Evolutionary conservation across 2,329 filamentous ascomycete genomes (phyloP).

Genomic region (Phialophora macrospora): DNA sequence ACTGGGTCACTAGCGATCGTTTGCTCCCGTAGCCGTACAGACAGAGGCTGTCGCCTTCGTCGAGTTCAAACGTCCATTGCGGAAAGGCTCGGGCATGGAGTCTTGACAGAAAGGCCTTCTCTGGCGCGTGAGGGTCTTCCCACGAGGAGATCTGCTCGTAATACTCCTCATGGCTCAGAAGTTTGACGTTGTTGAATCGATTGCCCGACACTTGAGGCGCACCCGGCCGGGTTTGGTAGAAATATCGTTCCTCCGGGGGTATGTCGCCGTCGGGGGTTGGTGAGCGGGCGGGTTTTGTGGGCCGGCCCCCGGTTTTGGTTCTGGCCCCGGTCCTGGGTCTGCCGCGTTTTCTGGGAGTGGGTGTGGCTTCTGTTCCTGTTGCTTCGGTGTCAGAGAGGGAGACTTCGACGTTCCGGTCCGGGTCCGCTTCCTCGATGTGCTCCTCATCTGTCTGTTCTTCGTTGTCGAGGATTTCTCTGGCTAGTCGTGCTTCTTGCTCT

Average conservation of each 20-base stretch:
- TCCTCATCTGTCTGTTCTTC: conserved; percentile 43
- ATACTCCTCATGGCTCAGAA: conserved; percentile 92
- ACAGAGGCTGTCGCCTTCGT: conserved; percentile 85
- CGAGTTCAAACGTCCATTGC: conserved; percentile 91
- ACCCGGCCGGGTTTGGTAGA: conserved; percentile 86
- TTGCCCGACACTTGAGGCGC: conserved; percentile 84
- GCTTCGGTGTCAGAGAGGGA: conserved; percentile 41
- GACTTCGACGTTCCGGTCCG: conserved; percentile 43
- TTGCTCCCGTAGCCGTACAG: conserved; percentile 95
- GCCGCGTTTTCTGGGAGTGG: conserved; percentile 61
- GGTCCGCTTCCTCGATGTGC: conserved; percentile 41
- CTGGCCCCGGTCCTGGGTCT: conserved; percentile 58
- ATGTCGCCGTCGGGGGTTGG: conserved; percentile 81
- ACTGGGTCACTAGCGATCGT: conserved; percentile 71
- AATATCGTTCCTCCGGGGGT: conserved; percentile 88
- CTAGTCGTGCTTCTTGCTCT: conserved; percentile 67
- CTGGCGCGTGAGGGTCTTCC: conserved; percentile 70
- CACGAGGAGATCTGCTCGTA: conserved; percentile 70
- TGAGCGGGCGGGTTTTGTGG: conserved; percentile 63
- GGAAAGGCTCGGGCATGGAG: conserved; percentile 81
- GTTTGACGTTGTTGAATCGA: conserved; percentile 71
- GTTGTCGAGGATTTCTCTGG: conserved; percentile 69
- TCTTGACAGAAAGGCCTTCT: conserved; percentile 72
- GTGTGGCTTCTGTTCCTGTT: conserved; percentile 44
- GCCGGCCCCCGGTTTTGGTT: conserved; percentile 58